phyloP scores from a whole-genome alignment of 805 yeast genomes.

The Starmerella potacharoeniae region DNA sequence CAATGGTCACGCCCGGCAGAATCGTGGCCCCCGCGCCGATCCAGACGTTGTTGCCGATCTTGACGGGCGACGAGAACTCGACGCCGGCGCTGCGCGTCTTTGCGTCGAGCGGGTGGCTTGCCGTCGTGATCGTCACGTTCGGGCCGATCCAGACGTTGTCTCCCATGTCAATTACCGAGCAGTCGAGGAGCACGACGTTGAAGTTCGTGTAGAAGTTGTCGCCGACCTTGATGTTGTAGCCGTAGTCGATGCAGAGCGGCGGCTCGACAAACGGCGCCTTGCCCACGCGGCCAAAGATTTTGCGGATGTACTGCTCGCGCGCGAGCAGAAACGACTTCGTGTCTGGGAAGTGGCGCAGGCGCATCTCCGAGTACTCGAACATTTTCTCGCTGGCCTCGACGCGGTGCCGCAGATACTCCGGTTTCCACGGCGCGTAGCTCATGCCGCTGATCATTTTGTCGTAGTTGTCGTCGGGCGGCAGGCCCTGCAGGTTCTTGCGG shows the following conservation, averaged over 20 bases:
- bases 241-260: slow-evolving; percentile 55
- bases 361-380: slow-evolving; percentile 24
- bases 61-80: slow-evolving; percentile 48
- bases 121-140: slow-evolving; percentile 46
- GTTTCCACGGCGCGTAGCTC: slow-evolving; percentile 32
- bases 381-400: slow-evolving; percentile 25
- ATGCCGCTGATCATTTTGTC: slow-evolving; percentile 46
- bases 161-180: slow-evolving; percentile 50
- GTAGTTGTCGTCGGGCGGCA: slow-evolving; percentile 32
- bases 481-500: slow-evolving; percentile 4
- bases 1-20: slow-evolving; percentile 56
- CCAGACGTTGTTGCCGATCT: slow-evolving; percentile 59
- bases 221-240: slow-evolving; percentile 49
- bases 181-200: slow-evolving; percentile 43
- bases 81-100: slow-evolving; percentile 35
- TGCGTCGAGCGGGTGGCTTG: slow-evolving; percentile 49
- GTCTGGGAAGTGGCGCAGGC: slow-evolving; percentile 22
- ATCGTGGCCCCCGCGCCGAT: slow-evolving; percentile 45
- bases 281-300: slow-evolving; percentile 41
- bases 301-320: slow-evolving; percentile 30
- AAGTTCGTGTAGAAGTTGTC: slow-evolving; percentile 50
- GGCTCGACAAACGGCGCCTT: slow-evolving; percentile 39
- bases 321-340: slow-evolving; percentile 29
- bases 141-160: slow-evolving; percentile 53
- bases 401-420: slow-evolving; percentile 25